A percentile compares a stretch with the other conserved stretches of the same genome.
phyloP scores from a whole-genome alignment of 1,284 basidiomycete genomes.

The Macrocystidia cucumis region DNA sequence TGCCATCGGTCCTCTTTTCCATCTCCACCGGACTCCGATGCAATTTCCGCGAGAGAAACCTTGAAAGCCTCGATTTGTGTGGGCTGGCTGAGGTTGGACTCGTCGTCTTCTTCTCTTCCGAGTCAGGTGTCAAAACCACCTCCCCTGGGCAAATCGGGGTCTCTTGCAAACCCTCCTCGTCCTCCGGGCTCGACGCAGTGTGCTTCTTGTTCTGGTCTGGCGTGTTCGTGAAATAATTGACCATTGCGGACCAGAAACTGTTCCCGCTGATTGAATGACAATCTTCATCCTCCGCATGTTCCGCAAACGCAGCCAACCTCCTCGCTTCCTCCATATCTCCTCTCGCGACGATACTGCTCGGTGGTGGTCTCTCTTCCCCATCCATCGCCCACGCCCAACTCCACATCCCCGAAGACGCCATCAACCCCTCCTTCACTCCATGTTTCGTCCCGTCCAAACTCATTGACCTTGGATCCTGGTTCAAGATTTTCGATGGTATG shows the following conservation, averaged over 20 bases:
- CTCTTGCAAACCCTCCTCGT: too few species aligned
- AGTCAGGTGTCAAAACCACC: too few species aligned
- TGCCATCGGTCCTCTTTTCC: too few species aligned
- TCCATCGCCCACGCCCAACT: constrained; percentile 73
- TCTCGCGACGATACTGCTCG: constrained; percentile 74
- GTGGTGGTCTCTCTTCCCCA: constrained; percentile 67
- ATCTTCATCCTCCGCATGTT: constrained; percentile 48
- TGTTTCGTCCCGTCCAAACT: constrained; percentile 21
- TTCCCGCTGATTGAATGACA: constrained; percentile 56
- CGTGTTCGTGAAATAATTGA: constrained; percentile 47
- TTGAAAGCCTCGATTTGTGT: too few species aligned
- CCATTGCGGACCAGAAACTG: constrained; percentile 59
- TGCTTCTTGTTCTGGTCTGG: constrained; percentile 20
- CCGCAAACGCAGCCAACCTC: constrained; percentile 61
- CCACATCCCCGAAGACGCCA: constrained; percentile 45
- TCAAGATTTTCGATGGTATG: constrained; percentile 26
- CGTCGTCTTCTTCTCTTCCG: too few species aligned
- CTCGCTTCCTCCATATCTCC: constrained; percentile 72
- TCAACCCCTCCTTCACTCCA: constrained; percentile 41
- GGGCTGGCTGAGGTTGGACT: too few species aligned
- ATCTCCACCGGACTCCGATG: too few species aligned
- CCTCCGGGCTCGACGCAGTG: too few species aligned
- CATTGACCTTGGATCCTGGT: constrained; percentile 15
- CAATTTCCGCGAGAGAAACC: too few species aligned
- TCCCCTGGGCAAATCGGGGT: too few species aligned